Evolutionary conservation across 2,329 filamentous ascomycete species (phyloP), one percentile per base, ranked within the genome.

Genomic region (Monosporascus sp.): DNA sequence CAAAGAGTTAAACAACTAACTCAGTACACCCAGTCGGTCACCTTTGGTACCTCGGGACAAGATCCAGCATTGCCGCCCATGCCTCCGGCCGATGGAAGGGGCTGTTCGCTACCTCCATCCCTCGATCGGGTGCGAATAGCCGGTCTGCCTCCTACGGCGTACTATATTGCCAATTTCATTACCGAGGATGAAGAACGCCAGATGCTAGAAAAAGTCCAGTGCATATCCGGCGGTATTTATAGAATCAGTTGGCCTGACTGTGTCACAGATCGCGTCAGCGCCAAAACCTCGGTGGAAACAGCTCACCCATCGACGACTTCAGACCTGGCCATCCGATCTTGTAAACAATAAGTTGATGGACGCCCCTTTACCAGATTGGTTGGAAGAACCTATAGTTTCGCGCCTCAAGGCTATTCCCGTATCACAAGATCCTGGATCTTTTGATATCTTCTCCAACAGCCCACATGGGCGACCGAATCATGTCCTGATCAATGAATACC

Each of bases 401-500:
- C 86, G 83, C 49, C 64, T 86, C 4, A 68, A 75, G 22, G 77
- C 79, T n/a, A 71, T 82, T 36, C 74, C 74, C 22, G 54, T 75
- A 9, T 72, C 70, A 52, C 51, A 51, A 41, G 58, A 60, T 17
- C 47, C 51, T 49, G 60, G 65, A 36, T 50, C 60, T 8, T 56
- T 60, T 46, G 71, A 81, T 61, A 68, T 86, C 7, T 86, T 86
- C 62, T 67, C 70, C 18, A 67, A 76, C 20, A 89, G 91, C 49
- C 89, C 89, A 5, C 92, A 97, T 65, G 63, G 75, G 18, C 77
- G 76, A 4, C 90, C 93, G 3, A 99, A 97, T 63, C 94, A 97
- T 72, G 90, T 96, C 46, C 77, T 97, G 38, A 85, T 97, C 62
- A 99, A 99, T 66, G 92, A 97, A 69, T 99, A 97, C 69, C 78